Percentiles rank a stretch among this genome's conserved stretches.
Conservation (phyloP, 169 alveolate species). For the Cryptosporidium parvum region DNA sequence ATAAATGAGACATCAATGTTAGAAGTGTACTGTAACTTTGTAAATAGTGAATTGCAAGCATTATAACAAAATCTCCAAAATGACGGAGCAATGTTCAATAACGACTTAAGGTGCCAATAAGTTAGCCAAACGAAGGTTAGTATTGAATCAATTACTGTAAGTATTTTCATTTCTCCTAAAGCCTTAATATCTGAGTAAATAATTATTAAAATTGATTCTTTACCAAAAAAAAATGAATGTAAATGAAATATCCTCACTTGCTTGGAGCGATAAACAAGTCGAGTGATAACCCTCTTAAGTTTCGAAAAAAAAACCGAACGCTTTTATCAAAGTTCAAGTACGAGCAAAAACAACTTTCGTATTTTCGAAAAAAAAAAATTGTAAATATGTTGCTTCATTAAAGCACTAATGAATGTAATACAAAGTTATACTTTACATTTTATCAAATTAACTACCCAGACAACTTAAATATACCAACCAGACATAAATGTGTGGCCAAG, state of each 20-base stretch:
- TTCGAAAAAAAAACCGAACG: background rate
- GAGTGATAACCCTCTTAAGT: constrained; percentile 31
- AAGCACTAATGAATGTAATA: no score
- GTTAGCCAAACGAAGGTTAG: constrained; percentile 46
- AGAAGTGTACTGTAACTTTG: constrained; percentile 46
- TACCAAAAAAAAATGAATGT: background rate
- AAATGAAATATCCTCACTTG: background rate
- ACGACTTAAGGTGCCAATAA: constrained; percentile 66
- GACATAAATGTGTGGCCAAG: no score
- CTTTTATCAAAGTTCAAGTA: background rate
- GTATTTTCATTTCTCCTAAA: constrained; percentile 6
- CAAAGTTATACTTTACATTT: no score
- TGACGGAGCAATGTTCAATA: constrained; percentile 54
- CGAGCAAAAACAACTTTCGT: background rate
- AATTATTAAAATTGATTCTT: background rate
- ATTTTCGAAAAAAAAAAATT: no score
- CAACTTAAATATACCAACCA: no score
- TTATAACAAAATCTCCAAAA: constrained; percentile 72
- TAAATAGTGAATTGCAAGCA: constrained; percentile 57
- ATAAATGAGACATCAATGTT: constrained; percentile 71
- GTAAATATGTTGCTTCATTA: no score
- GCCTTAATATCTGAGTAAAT: background rate
- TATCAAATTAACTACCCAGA: no score
- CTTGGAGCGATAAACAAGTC: constrained; percentile 5
- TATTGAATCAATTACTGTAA: constrained; percentile 27